phyloP scores from a whole-genome alignment of 148 eudicot species.

The Silene latifolia region DNA sequence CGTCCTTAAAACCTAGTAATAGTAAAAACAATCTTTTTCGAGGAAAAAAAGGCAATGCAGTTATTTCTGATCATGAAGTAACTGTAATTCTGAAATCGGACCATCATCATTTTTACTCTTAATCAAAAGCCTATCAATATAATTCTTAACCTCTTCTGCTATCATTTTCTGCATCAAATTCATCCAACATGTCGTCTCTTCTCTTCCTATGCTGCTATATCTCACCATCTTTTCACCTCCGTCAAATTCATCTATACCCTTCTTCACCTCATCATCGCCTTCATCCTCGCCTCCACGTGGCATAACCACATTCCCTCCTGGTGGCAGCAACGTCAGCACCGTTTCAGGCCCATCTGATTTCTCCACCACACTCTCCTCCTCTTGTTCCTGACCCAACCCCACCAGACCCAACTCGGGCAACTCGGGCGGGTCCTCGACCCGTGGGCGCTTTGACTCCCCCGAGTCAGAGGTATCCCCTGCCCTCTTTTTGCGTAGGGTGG shows the following conservation, averaged over 20 bases:
- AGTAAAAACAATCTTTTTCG: no score
- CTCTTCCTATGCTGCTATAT: constrained; percentile 1
- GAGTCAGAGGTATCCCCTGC: not conserved
- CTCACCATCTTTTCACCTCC: not conserved
- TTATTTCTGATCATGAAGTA: not conserved
- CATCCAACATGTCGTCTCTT: constrained; percentile 14
- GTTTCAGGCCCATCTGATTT: constrained; percentile 32
- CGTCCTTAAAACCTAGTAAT: not conserved
- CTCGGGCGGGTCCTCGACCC: constrained; percentile 21
- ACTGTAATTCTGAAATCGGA: constrained; percentile 7
- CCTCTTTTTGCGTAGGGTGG: constrained; percentile 28
- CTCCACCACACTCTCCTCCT: constrained; percentile 7
- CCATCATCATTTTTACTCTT: not conserved
- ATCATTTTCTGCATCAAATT: constrained; percentile 28
- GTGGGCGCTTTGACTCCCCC: not conserved
- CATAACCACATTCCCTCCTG: constrained; percentile 27
- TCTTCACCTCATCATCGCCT: not conserved
- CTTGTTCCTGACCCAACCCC: not conserved
- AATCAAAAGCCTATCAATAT: constrained; percentile 21
- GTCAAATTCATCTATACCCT: not conserved
- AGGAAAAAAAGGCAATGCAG: not conserved
- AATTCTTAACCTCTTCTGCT: constrained; percentile 30
- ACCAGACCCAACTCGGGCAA: no score
- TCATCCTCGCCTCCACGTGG: constrained; percentile 19
- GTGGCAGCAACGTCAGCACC: constrained; percentile 41